A percentile compares a stretch with the other conserved stretches of the same genome.
Evolutionary conservation across 768 basidiomycete genomes (phyloP).

Genomic region (Trametes cinnabarina): DNA sequence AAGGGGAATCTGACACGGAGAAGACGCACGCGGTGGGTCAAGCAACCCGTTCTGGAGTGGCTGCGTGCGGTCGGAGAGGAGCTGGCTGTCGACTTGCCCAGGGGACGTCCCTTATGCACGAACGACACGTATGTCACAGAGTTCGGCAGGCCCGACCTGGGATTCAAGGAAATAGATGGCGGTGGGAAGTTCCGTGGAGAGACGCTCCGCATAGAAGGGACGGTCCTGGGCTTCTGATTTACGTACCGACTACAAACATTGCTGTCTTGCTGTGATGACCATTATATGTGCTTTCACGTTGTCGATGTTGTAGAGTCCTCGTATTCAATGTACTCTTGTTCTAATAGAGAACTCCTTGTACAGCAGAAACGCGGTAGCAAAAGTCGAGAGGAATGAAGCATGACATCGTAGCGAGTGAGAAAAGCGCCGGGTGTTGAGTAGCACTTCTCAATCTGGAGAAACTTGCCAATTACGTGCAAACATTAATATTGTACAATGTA

Average conservation of each 20-base stretch:
- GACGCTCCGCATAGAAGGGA: not conserved
- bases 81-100: slow-evolving; percentile 37
- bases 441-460: not conserved
- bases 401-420: too few species aligned
- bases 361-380: not conserved
- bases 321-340: too few species aligned
- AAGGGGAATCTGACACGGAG: not conserved
- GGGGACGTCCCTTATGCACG: slow-evolving; percentile 38
- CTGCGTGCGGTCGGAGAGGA: slow-evolving; percentile 55
- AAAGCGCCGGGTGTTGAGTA: not conserved
- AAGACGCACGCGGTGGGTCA: slow-evolving; percentile 52
- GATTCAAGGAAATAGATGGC: slow-evolving; percentile 55
- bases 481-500: not conserved
- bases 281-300: not conserved
- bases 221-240: not conserved
- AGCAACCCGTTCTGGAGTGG: slow-evolving; percentile 70
- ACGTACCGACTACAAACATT: not conserved
- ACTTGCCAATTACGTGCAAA: not conserved
- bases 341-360: too few species aligned
- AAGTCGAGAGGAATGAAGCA: too few species aligned
- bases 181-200: slow-evolving; percentile 32
- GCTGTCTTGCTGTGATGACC: not conserved
- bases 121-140: slow-evolving; percentile 61
- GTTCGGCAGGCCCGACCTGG: slow-evolving; percentile 51
- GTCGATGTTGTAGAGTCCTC: not conserved